These are phyloP conservation scores for Lyophyllum decastes DNA, from an alignment of 768 basidiomycete species.

Conservation along the genomic window DNA sequence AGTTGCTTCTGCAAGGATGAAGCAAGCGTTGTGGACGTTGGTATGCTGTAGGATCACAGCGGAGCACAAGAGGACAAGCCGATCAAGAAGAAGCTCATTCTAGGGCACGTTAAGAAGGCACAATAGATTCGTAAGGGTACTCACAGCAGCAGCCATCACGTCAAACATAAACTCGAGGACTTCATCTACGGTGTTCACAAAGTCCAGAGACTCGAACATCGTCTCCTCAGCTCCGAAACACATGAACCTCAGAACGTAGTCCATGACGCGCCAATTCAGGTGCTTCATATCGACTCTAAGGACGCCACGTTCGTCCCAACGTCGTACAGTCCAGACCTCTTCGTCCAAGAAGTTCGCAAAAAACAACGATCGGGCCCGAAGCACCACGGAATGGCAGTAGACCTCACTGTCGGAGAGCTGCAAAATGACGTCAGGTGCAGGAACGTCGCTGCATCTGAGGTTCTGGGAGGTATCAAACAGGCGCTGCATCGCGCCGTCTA, in stretches of 20 bases:
- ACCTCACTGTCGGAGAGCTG: slow-evolving; percentile 68
- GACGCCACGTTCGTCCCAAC: slow-evolving; percentile 54
- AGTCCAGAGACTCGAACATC: slow-evolving; percentile 74
- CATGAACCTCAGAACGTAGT: slow-evolving; percentile 72
- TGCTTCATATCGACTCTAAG: slow-evolving; percentile 74
- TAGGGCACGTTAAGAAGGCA: slow-evolving; percentile 28
- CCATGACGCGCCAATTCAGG: slow-evolving; percentile 71
- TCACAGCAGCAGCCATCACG: slow-evolving; percentile 82
- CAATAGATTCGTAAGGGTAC: slow-evolving; percentile 19
- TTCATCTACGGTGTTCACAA: slow-evolving; percentile 65
- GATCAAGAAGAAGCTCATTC: slow-evolving; percentile 90
- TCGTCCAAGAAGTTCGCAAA: slow-evolving; percentile 86
- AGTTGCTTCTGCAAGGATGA: slow-evolving; percentile 79
- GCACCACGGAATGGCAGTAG: slow-evolving; percentile 66
- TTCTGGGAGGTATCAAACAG: slow-evolving; percentile 47
- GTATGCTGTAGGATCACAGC: slow-evolving; percentile 65
- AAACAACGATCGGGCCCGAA: slow-evolving; percentile 83
- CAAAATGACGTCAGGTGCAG: slow-evolving; percentile 71
- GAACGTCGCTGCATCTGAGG: slow-evolving; percentile 15
- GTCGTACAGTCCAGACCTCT: slow-evolving; percentile 72
- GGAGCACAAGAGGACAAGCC: slow-evolving; percentile 83
- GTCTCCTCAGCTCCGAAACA: slow-evolving; percentile 70
- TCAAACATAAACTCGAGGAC: slow-evolving; percentile 86
- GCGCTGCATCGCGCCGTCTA: slow-evolving; percentile 48
- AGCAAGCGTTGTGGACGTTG: slow-evolving; percentile 75